phyloP scores from a whole-genome alignment of 2,329 filamentous ascomycete species.

The Microsporum ferrugineum region DNA sequence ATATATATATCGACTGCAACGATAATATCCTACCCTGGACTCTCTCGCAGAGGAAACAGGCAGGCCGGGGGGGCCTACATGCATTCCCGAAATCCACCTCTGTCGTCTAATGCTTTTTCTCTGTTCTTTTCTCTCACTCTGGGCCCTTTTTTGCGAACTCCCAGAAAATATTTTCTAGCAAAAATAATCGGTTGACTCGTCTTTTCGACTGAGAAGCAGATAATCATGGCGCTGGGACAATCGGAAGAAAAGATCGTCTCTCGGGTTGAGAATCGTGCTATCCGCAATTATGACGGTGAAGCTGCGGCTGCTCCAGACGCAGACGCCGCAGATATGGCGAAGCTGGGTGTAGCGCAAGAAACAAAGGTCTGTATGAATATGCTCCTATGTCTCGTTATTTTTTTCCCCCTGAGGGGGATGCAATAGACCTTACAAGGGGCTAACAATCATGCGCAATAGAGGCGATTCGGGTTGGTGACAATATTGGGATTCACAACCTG shows the following conservation, averaged over 20 bases:
- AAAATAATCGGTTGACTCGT: too few relatives aligned
- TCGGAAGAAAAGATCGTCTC: not conserved
- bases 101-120: not conserved
- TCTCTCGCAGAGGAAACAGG: not conserved
- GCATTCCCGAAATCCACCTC: not conserved
- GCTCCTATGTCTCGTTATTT: not conserved
- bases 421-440: not conserved
- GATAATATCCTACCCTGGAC: not conserved
- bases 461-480: constrained; percentile 4
- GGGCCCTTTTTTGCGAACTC: not conserved
- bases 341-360: not conserved
- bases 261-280: not conserved
- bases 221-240: not conserved
- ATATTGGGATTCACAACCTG: constrained; percentile 5
- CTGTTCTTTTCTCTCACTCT: not conserved
- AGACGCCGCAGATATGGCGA: constrained; percentile 3
- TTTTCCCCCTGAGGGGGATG: not conserved
- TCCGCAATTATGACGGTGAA: not conserved
- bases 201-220: not conserved
- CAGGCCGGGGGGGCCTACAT: not conserved
- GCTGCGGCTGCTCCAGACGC: not conserved
- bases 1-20: not conserved
- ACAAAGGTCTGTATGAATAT: not conserved
- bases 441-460: not conserved
- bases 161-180: too few relatives aligned